Evolutionary conservation across 768 basidiomycete genomes (phyloP), one percentile per base, ranked within the genome.

Genomic region (Tylopilus balloui): DNA sequence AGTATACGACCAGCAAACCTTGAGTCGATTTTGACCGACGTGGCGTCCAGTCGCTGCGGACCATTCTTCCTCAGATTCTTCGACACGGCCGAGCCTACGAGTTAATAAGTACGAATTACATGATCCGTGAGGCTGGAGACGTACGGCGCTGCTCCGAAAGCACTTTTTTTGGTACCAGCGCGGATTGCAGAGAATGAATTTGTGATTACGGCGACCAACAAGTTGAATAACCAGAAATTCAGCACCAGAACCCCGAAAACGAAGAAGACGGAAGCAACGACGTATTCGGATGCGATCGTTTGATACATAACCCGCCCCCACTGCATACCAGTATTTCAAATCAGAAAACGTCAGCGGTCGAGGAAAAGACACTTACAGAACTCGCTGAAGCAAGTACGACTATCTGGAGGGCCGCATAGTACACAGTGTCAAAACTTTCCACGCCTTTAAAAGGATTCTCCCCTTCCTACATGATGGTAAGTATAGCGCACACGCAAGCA

Each of bases 141-240:
- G 19, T 37, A 65, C 65, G 65, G 55, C 24, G 63, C 82, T 23
- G 90, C 90, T 27, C 92, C 92, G 64, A 97, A 98, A 1, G 94
- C 95, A 64, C 89, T 92, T 64, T 86, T 87, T 63, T 84, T 80
- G 4, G 93, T 95, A 59, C 91, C 84, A 4, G 81, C 77, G 31
- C 91, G 75, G 52, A 96, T 95, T 14, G 86, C 88, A 14, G 81
- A 81, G 65, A 98, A 97, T 0, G 90, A 89, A 60, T 92, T 89
- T 25, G 92, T 91, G 52, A 95, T 94, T 20, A 95, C 92, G n/a
- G 94, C 92, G 50, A 96, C 90, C 63, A 94, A 87, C 34, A 96
- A 68, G 64, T 93, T 92, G 73, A 94, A 84, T 50, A 94, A 75
- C 90, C 90, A 92, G 65, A 96, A 92, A 67, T 96, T 95, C 58